Conservation (phyloP, 2,329 filamentous ascomycete species). For the Coniochaeta ligniaria region DNA sequence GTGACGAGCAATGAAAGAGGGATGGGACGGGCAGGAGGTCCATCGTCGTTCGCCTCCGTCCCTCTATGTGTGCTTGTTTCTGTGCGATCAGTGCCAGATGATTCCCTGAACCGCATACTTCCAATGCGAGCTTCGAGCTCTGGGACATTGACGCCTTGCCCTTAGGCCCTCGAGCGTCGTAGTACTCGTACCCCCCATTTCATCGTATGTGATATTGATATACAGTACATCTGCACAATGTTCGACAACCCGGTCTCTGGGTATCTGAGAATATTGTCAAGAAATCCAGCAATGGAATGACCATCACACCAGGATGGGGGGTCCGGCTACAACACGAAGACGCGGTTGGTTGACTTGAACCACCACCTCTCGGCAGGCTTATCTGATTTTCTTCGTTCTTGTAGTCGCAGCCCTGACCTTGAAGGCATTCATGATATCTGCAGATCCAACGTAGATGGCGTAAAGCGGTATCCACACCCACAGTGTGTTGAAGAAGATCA, state of each 20-base stretch:
- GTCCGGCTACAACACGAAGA: too few species aligned
- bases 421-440: conserved; percentile 50
- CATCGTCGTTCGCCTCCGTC: not conserved
- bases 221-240: too few species aligned
- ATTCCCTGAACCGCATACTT: not conserved
- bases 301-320: too few species aligned
- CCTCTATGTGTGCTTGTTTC: not conserved
- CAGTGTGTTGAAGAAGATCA: conserved; percentile 62
- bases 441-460: conserved; percentile 45
- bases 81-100: not conserved
- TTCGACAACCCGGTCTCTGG: too few species aligned
- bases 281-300: too few species aligned
- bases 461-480: conserved; percentile 61
- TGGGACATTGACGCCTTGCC: not conserved
- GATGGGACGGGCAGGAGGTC: not conserved
- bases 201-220: not conserved
- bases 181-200: not conserved
- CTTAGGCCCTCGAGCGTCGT: not conserved
- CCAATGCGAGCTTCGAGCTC: not conserved
- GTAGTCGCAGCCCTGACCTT: conserved; percentile 25
- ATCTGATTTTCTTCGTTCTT: conserved; percentile 24
- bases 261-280: too few species aligned
- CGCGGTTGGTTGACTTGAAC: too few species aligned
- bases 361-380: conserved; percentile 1
- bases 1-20: not conserved